Evolutionary conservation across 1,284 basidiomycete genomes (phyloP).

Genomic region (Bondarzewia mesenterica): DNA sequence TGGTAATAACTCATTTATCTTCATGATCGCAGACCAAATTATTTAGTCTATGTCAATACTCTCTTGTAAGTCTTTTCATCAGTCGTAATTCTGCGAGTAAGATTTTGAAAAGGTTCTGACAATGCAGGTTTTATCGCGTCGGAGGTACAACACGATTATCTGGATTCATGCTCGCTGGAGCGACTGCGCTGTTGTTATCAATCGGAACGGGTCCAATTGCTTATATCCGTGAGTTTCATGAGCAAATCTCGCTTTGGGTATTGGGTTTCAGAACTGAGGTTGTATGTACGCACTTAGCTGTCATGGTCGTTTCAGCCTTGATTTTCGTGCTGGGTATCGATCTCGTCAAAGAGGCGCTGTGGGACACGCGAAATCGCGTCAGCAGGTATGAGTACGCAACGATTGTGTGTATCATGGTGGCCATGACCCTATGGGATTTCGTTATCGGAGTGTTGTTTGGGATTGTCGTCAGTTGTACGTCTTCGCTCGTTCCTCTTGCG

Average conservation of each 20-base stretch:
- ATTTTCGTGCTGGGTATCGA: conserved; percentile 96
- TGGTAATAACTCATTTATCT: not conserved
- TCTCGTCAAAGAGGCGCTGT: conserved; percentile 89
- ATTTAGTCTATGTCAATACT: conserved; percentile 87
- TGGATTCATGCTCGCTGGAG: conserved; percentile 79
- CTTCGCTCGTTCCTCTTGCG: not conserved
- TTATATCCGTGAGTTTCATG: conserved; percentile 82
- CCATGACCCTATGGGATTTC: conserved; percentile 93
- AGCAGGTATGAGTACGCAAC: conserved; percentile 78
- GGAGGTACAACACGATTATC: conserved; percentile 83
- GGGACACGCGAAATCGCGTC: conserved; percentile 90
- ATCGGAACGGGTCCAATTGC: conserved; percentile 84
- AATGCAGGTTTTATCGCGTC: conserved; percentile 80
- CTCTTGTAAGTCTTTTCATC: conserved; percentile 50
- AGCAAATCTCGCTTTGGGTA: too few relatives aligned
- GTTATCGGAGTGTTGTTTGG: conserved; percentile 92
- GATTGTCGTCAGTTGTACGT: conserved; percentile 81
- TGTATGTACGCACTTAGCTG: conserved; percentile 47
- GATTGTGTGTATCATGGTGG: conserved; percentile 75
- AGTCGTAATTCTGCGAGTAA: not conserved
- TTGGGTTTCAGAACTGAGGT: too few relatives aligned
- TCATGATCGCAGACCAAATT: conserved; percentile 63
- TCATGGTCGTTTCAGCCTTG: conserved; percentile 85
- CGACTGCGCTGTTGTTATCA: conserved; percentile 68
- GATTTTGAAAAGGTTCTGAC: not conserved